A percentile compares a stretch with the other conserved stretches of the same genome.
phyloP scores from a whole-genome alignment of 306 rosid genomes.

The Sechiopsis laciniata region DNA sequence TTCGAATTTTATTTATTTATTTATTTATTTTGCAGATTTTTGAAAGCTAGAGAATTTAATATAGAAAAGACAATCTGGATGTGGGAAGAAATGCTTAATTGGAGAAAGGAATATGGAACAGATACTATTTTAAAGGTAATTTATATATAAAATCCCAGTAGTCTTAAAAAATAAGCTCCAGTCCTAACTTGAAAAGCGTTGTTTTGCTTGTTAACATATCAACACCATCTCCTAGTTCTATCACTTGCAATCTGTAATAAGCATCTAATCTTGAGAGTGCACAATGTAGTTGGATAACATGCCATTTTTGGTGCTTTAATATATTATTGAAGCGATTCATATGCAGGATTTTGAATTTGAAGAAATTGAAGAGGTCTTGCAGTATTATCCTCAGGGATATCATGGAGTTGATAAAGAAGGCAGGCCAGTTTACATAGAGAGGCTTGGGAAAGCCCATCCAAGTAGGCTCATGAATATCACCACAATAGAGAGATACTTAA shows the following conservation, averaged over 20 bases:
- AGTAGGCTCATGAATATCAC: conserved; percentile 74
- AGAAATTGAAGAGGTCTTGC: conserved; percentile 88
- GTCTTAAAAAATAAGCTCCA: background rate
- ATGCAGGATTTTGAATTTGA: conserved; percentile 78
- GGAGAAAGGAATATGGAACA: conserved; percentile 83
- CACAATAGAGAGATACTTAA: conserved; percentile 75
- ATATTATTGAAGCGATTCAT: conserved; percentile 19
- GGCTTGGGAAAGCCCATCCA: conserved; percentile 94
- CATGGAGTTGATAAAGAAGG: conserved; percentile 98
- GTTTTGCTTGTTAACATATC: background rate
- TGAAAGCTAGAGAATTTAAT: conserved; percentile 78
- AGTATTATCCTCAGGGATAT: conserved; percentile 94
- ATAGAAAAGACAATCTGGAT: conserved; percentile 68
- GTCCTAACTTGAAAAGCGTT: background rate
- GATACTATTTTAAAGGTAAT: conserved; percentile 82
- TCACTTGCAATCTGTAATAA: background rate
- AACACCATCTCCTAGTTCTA: background rate
- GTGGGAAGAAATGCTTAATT: conserved; percentile 87
- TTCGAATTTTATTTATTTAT: background rate
- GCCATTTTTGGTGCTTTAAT: conserved; percentile 23
- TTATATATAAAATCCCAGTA: conserved; percentile 18
- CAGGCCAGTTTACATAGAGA: conserved; percentile 90
- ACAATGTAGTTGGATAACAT: conserved; percentile 8
- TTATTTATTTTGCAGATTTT: conserved; percentile 42
- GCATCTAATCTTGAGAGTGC: background rate